Conservation (phyloP, 2,329 filamentous ascomycete genomes). For the Huntiella savannae region DNA sequence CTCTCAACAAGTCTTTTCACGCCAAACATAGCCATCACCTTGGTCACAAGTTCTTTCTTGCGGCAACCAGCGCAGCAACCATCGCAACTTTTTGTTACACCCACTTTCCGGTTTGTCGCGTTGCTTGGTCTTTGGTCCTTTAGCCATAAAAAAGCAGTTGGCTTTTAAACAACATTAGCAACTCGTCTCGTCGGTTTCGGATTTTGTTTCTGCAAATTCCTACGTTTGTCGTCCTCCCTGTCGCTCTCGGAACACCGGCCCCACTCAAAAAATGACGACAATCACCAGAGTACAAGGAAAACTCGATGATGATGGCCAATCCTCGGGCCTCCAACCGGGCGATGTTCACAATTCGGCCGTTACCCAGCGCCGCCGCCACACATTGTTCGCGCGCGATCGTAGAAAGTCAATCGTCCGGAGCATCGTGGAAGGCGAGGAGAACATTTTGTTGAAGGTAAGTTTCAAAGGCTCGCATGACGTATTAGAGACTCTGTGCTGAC, state of each 20-base stretch:
- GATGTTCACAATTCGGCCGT: slow-evolving; percentile 1
- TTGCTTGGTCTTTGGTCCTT: too few relatives aligned
- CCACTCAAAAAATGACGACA: neutral
- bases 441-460: slow-evolving; percentile 35
- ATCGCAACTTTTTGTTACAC: too few relatives aligned
- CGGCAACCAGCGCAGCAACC: too few relatives aligned
- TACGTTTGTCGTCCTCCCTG: neutral
- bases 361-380: slow-evolving; percentile 9
- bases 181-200: neutral
- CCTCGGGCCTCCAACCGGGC: slow-evolving; percentile 5
- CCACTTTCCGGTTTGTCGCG: too few relatives aligned
- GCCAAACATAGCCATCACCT: too few relatives aligned
- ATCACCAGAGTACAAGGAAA: slow-evolving; percentile 2
- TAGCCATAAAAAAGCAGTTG: too few relatives aligned
- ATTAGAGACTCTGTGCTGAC: neutral
- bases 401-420: slow-evolving; percentile 37
- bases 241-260: neutral
- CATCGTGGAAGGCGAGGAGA: slow-evolving; percentile 44
- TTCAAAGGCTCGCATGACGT: neutral
- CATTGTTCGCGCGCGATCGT: slow-evolving; percentile 19
- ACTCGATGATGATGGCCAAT: slow-evolving; percentile 8
- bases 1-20: too few relatives aligned
- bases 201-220: neutral
- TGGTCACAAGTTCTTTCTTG: too few relatives aligned
- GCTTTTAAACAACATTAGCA: neutral